Conservation (phyloP, 2,329 filamentous ascomycete species). For the Cadophora malorum region DNA sequence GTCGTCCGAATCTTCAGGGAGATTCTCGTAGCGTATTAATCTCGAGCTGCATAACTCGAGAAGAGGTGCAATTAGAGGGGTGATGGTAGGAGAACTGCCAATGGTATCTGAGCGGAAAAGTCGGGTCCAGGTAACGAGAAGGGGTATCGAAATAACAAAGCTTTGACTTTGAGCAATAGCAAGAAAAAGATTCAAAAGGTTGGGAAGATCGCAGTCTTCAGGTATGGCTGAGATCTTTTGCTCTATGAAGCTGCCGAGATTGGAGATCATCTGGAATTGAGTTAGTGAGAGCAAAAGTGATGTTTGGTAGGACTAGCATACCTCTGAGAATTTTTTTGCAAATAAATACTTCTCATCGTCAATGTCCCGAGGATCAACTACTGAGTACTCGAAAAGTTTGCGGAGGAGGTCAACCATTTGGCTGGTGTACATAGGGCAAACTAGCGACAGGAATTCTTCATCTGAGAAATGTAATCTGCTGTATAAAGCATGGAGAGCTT, state of each 20-base stretch:
- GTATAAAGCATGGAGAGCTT: constrained; percentile 85
- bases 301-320: constrained; percentile 47
- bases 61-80: constrained; percentile 72
- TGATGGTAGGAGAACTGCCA: constrained; percentile 66
- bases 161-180: constrained; percentile 83
- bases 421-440: constrained; percentile 79
- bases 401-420: constrained; percentile 74
- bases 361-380: constrained; percentile 79
- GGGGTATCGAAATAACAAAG: constrained; percentile 90
- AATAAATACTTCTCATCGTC: constrained; percentile 92
- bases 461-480: constrained; percentile 75
- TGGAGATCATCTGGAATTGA: constrained; percentile 74
- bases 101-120: constrained; percentile 77
- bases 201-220: constrained; percentile 68
- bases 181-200: constrained; percentile 81
- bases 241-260: constrained; percentile 83
- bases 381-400: constrained; percentile 79
- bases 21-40: constrained; percentile 83
- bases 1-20: constrained; percentile 83
- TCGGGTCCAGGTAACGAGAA: constrained; percentile 88
- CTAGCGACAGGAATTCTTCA: constrained; percentile 78
- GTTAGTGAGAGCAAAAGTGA: neutral
- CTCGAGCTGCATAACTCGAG: constrained; percentile 84
- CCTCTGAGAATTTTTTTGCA: constrained; percentile 93
- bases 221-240: constrained; percentile 74